Evolutionary conservation across 2,329 filamentous ascomycete species (phyloP).

Genomic region (Apiospora marii): DNA sequence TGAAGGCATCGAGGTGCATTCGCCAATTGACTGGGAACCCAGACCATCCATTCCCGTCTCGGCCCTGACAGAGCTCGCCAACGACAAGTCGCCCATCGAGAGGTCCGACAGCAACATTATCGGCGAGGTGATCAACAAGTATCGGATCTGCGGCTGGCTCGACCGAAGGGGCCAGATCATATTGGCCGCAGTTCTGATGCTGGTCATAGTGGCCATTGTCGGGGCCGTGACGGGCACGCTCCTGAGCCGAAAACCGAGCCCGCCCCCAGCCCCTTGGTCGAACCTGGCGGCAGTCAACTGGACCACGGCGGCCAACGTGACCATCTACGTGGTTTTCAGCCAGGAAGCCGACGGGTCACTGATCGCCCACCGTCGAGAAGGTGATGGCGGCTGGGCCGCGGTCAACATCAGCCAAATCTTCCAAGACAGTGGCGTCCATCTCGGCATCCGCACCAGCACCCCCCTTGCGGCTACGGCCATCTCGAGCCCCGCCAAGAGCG

Average conservation of each 20-base stretch:
- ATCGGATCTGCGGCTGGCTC: not conserved
- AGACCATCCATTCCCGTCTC: slow-evolving; percentile 13
- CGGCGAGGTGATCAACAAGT: slow-evolving; percentile 1
- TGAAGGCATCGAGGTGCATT: slow-evolving; percentile 24
- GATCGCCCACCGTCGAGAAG: slow-evolving; percentile 21
- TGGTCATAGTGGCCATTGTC: slow-evolving; percentile 11
- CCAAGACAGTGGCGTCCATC: slow-evolving; percentile 14
- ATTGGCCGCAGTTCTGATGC: not conserved
- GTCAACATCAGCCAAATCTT: slow-evolving; percentile 27
- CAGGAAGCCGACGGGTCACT: slow-evolving; percentile 24
- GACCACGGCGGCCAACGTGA: slow-evolving; percentile 20
- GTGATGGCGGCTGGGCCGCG: not conserved
- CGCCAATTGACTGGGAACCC: not conserved
- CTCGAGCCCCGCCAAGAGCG: not conserved
- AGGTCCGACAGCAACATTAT: not conserved
- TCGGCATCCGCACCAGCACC: slow-evolving; percentile 10
- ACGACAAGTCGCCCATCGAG: not conserved
- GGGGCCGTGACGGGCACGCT: slow-evolving; percentile 3
- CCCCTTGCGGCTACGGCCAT: slow-evolving; percentile 21
- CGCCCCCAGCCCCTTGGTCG: not conserved
- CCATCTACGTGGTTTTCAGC: slow-evolving; percentile 18
- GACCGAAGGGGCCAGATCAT: not conserved
- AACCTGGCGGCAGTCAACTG: slow-evolving; percentile 26
- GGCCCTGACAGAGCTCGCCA: not conserved
- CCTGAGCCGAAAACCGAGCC: not conserved